Evolutionary conservation across 306 rosid species (phyloP), one percentile per base, ranked within the genome.

Genomic region (Vigna hirtella): DNA sequence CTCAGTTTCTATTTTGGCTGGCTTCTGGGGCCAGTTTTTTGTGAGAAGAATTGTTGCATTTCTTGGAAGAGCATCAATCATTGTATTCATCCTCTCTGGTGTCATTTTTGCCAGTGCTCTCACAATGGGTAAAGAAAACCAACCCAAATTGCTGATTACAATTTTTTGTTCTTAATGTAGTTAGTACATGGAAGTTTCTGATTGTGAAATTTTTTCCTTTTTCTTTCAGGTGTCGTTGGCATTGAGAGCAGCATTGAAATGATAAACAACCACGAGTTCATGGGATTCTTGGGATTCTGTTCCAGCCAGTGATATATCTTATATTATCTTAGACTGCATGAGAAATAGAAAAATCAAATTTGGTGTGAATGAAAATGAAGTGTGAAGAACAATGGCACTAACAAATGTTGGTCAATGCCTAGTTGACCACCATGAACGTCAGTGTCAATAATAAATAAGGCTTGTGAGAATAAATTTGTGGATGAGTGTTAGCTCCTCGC

Each of bases 71-170:
- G 97, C 92, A 48, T 94, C 98, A 4, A 16, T 92, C 55, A 90
- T 94, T 36, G 86, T 94, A n/a, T 92, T 92, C 84, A 85, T 92
- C 76, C 98, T 94, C 79, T 92, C 98, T 3, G 91, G 86, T 59
- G 97, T 92, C 69, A 94, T 94, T 72, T 89, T 87, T 79, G 95
- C 90, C 0, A 94, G 95, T 24, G 97, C 97, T 58, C 73, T 94
- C 83, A 92, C 96, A 24, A 90, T 94, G 97, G 98, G 98, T 86
- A 85, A 74, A 9, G 51, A 3, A 63, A 86, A 66, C 47, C 59
- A 52, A 28, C 40, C 73, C 55, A 20, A 57, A 26, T 38, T 53
- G 0, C 9, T 45, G 7, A 53, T 2, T 40, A 51, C 40, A 9
- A 1, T 64, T 42, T 51, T 51, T 24, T 17, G 6, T 3, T 56